Evolutionary conservation across 2,329 filamentous ascomycete species (phyloP), one percentile per base, ranked within the genome.

Genomic region (Malbranchea zuffiana): DNA sequence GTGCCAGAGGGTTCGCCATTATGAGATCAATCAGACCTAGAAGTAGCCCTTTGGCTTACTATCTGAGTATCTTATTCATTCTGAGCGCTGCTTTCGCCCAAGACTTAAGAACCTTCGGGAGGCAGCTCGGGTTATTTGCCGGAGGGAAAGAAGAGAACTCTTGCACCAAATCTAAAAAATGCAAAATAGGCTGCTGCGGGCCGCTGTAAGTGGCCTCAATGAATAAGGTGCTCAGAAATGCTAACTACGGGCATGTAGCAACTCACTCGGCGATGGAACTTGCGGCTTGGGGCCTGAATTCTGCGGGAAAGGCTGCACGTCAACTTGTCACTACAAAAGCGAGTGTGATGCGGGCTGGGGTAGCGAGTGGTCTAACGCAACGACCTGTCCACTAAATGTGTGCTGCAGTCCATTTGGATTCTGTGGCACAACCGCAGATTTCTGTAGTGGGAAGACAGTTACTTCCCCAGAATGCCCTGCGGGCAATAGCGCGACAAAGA

Each of bases 401-500:
- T 63, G 60, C 44, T 62, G 59, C 35, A 49, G 43, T 16, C 35
- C 52, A 7, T 55, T 39, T 15, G 58, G 60, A 1, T 61, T 56
- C 29, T 63, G 58, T 24, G 44, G 46, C 20, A 46, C 39, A 5
- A 54, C 52, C 2, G 24, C 39, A 2, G 52, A 51, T 4, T 59
- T 59, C 40, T 48, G 55, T 43, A 41, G 37, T 1, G 41, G 40
- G 11, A 37, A 41, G 8, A 40, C 30, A 1, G 44, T 54, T 3
- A 10, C 19, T 3, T 39, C 37, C 6, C 37, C 37, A 7, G 11
- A 39, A 16, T 39, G 37, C 24, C 29, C 29, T 5, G 37, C 18
- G 10, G 35, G 37, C 15, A 33, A 39, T 12, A 42, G 40, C 23
- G 42, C 28, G 2, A 16, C 6, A 28, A 32, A 41, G 32, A 44